Evolutionary conservation across 2,329 filamentous ascomycete genomes (phyloP), one percentile per base, ranked within the genome.

Genomic region (Fusarium sp.): DNA sequence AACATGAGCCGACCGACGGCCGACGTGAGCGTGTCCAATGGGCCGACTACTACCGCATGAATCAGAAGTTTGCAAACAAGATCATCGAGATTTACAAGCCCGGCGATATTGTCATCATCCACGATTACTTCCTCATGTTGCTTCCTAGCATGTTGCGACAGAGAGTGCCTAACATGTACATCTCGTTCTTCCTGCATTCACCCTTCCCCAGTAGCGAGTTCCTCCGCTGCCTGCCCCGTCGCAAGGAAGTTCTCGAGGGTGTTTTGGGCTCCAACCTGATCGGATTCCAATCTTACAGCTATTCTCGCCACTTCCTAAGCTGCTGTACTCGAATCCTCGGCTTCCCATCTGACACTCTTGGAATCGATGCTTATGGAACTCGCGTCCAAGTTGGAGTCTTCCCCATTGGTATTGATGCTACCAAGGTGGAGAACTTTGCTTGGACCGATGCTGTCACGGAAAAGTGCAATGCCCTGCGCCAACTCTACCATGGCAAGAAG

Each of bases 121-220:
- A 98, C 79, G 95, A 98, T 81, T 98, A 97, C 80, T 94, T 97
- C 78, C 88, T 98, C 49, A 90, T 98, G 80, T 86, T 98, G 25
- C 87, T 98, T 6, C 95, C 96, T 4, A 94, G 90, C 81, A 90
- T 98, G 83, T 84, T 98, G 63, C 91, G 95, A 49, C 94, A 97
- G 79, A 89, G 92, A 44, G 85, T 94, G 20, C 93, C 94, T 6
- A 93, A 94, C 79, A 93, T 97, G 81, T 97, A 97, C 83, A 94
- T 98, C 77, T 92, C 94, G 57, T 98, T 98, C 84, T 98, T 94
- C 84, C 85, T 98, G 48, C 95, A 98, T 80, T 91, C 94, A 47
- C 95, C 95, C 0, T 98, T 98, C 81, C 95, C 95, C 34, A 97
- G 94, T 81, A 97, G 93, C 84, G 96, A 98, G 81, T 98, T 97